phyloP scores from a whole-genome alignment of 805 yeast genomes.

The Lachancea kluyveri region DNA sequence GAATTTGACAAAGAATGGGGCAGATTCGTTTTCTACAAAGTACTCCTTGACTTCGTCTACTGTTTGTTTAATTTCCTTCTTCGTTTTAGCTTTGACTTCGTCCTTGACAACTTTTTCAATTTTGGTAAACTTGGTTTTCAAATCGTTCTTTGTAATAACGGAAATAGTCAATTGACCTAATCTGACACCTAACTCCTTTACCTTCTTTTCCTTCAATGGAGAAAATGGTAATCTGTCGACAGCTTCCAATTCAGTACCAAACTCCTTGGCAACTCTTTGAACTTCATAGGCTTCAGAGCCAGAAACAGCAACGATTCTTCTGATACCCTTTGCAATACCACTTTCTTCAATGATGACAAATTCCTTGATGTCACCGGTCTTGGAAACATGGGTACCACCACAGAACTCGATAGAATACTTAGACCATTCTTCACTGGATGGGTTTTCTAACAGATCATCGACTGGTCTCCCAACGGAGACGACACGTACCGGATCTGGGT shows the following conservation, averaged over 20 bases:
- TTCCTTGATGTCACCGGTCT: slow-evolving; percentile 90
- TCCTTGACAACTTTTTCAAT: slow-evolving; percentile 86
- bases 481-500: slow-evolving; percentile 98
- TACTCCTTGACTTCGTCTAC: slow-evolving; percentile 68
- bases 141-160: slow-evolving; percentile 67
- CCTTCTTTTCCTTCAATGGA: slow-evolving; percentile 67
- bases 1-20: slow-evolving; percentile 59
- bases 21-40: slow-evolving; percentile 47
- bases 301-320: slow-evolving; percentile 96
- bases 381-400: slow-evolving; percentile 96
- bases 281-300: slow-evolving; percentile 88
- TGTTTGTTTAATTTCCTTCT: slow-evolving; percentile 78
- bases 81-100: slow-evolving; percentile 79
- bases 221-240: slow-evolving; percentile 65
- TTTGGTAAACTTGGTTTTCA: slow-evolving; percentile 66
- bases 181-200: slow-evolving; percentile 79
- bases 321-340: slow-evolving; percentile 97
- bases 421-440: slow-evolving; percentile 70
- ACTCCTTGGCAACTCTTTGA: slow-evolving; percentile 76
- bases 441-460: slow-evolving; percentile 67
- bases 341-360: slow-evolving; percentile 87
- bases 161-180: slow-evolving; percentile 80
- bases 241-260: slow-evolving; percentile 50
- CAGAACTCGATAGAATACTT: slow-evolving; percentile 87
- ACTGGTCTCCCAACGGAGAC: slow-evolving; percentile 92